Conservation (phyloP, 108 stramenopile species). For the Cyclotella cryptica region DNA sequence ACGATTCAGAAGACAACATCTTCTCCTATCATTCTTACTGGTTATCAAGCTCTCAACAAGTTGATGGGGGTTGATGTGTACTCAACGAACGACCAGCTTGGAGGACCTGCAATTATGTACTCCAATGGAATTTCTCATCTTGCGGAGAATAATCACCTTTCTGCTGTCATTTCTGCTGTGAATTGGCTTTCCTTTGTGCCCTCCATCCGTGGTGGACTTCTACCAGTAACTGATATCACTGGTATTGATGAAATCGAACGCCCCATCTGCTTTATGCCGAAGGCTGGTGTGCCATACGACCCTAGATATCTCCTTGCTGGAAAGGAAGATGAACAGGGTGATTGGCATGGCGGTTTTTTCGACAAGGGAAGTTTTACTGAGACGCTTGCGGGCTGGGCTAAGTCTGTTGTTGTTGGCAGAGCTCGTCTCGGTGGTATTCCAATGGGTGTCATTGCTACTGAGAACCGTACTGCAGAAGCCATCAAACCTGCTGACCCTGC, state of each 20-base stretch:
- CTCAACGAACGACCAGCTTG: conserved; percentile 99
- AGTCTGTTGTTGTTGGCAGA: conserved; percentile 96
- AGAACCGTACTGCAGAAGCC: conserved; percentile 94
- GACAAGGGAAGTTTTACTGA: conserved; percentile 97
- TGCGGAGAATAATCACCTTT: conserved; percentile 91
- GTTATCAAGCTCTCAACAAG: conserved; percentile 99
- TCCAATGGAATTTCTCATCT: conserved; percentile 98
- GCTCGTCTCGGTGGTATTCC: conserved; percentile 98
- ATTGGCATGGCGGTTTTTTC: conserved; percentile 96
- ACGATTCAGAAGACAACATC: conserved; percentile 95
- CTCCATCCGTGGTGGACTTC: conserved; percentile 69
- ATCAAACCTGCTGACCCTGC: conserved; percentile 98
- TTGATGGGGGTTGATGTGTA: conserved; percentile 99
- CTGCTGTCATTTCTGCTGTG: conserved; percentile 86
- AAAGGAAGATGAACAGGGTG: conserved; percentile 73
- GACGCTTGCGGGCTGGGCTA: conserved; percentile 97
- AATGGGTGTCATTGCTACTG: conserved; percentile 97
- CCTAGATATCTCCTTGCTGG: conserved; percentile 92
- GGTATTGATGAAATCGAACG: conserved; percentile 95
- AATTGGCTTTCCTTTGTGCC: conserved; percentile 98
- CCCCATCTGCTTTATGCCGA: conserved; percentile 79
- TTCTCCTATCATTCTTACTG: conserved; percentile 98
- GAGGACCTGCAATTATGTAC: conserved; percentile 97
- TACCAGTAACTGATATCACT: conserved; percentile 89
- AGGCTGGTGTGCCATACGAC: conserved; percentile 91